Conservation (phyloP, 192 early-diverging fungal genomes). For the Chytriomyces sp. region DNA sequence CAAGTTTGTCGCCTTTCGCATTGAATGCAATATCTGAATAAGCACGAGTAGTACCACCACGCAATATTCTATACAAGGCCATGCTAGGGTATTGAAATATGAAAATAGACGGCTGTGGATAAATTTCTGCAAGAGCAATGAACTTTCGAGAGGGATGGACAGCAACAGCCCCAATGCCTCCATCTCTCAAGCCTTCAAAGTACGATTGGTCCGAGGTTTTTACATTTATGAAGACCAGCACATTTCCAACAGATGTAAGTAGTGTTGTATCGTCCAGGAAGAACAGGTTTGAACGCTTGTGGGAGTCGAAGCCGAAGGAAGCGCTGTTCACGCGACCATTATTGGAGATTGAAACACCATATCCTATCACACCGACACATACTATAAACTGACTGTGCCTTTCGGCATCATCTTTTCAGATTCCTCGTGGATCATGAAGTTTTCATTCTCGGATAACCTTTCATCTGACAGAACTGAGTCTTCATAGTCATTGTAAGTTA, state of each 20-base stretch:
- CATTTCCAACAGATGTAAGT: conserved; percentile 57
- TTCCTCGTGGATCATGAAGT: conserved; percentile 20
- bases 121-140: conserved; percentile 58
- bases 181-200: conserved; percentile 51
- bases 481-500: too few species aligned
- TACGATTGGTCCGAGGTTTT: conserved; percentile 53
- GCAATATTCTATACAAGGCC: conserved; percentile 47
- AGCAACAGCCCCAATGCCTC: conserved; percentile 57
- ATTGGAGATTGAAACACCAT: not conserved
- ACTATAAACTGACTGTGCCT: conserved; percentile 38
- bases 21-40: conserved; percentile 60
- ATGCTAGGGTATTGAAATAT: conserved; percentile 58
- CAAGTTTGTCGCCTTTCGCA: conserved; percentile 52
- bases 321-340: too few species aligned
- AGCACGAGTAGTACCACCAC: conserved; percentile 48
- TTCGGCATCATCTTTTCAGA: conserved; percentile 37
- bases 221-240: conserved; percentile 57
- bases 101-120: conserved; percentile 54
- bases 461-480: conserved; percentile 18
- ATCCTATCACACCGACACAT: not conserved
- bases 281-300: conserved; percentile 56
- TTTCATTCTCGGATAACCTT: conserved; percentile 28
- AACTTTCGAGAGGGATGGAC: conserved; percentile 56
- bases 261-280: conserved; percentile 52
- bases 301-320: conserved; percentile 60